These are phyloP conservation scores for Ustilago bromivora DNA, from an alignment of 1,284 basidiomycete genomes.

Conservation along the genomic window DNA sequence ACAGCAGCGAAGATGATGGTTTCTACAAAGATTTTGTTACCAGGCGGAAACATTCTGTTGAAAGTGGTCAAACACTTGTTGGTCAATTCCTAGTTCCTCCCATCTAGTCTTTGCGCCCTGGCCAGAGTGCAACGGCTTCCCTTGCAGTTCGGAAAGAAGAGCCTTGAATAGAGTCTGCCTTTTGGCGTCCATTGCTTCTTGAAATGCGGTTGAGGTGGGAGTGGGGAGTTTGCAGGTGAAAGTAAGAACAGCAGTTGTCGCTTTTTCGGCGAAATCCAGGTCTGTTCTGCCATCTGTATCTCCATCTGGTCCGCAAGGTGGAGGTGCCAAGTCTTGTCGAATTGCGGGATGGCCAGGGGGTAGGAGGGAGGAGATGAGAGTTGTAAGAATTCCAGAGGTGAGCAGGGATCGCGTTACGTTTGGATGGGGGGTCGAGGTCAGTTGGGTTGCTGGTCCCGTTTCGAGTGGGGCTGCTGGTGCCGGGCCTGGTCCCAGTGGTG, in stretches of 20 bases:
- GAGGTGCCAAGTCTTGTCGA: slow-evolving; percentile 50
- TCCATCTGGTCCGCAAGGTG: slow-evolving; percentile 77
- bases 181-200: slow-evolving; percentile 1
- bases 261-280: slow-evolving; percentile 84
- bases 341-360: slow-evolving; percentile 17
- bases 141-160: slow-evolving; percentile 18
- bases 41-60: slow-evolving; percentile 7
- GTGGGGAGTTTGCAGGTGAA: slow-evolving; percentile 49
- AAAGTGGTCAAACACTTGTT: slow-evolving; percentile 10
- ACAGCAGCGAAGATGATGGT: neutral
- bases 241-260: slow-evolving; percentile 74
- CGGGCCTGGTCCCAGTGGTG: slow-evolving; percentile 5
- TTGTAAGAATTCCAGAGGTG: slow-evolving; percentile 55
- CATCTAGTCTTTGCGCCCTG: slow-evolving; percentile 12
- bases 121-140: slow-evolving; percentile 6
- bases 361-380: slow-evolving; percentile 61
- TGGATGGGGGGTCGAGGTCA: slow-evolving; percentile 52
- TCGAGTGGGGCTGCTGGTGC: slow-evolving; percentile 58
- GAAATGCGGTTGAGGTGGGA: neutral
- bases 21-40: neutral
- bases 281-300: slow-evolving; percentile 76
- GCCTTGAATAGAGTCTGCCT: slow-evolving; percentile 9
- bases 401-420: slow-evolving; percentile 62
- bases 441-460: slow-evolving; percentile 63
- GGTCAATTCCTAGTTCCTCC: slow-evolving; percentile 26